Evolutionary conservation across 345 rosid genomes (phyloP), one percentile per base, ranked within the genome.

Genomic region (Moringa oleifera): DNA sequence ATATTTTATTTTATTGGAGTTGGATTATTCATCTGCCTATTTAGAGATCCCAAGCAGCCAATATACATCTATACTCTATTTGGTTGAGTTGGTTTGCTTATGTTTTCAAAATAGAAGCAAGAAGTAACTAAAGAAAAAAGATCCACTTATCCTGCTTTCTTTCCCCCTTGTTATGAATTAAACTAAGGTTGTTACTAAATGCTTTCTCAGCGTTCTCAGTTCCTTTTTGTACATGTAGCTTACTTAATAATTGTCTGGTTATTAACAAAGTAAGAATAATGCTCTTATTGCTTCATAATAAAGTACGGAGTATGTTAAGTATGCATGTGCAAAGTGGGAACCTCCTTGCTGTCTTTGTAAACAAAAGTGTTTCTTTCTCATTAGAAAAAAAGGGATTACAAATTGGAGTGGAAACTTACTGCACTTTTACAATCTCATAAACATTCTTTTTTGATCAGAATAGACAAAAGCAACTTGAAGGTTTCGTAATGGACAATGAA

Each of bases 401-500:
- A n/a, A n/a, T n/a, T n/a, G 47, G 1, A 11, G 47, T 9, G 47
- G 12, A 4, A 41, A 41, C 47, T 41, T 41, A 15, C 47, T 41
- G 12, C 12, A 41, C 1, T 41, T 41, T 41, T 8, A 28, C 33
- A 28, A 8, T 28, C 33, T 8, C 33, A 28, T 28, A 8, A 28
- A 28, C 5, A 41, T 4, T 33, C 37, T 33, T 5, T 4, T n/a
- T n/a, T n/a, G n/a, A n/a, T n/a, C n/a, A n/a, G n/a, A n/a, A n/a
- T n/a, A n/a, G n/a, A n/a, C n/a, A n/a, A n/a, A 41, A 41, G 47
- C 12, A 41, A 41, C 6, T 41, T 41, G 12, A 41, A 16, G 47
- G 12, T 41, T 41, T 16, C 12, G 55, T 47, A 68, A 56, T n/a
- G 53, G 54, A 20, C 53, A 66, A 51, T 68, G 25, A 62, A 11